Evolutionary conservation across 768 basidiomycete genomes (phyloP).

Genomic region (Tulasnella sp.): DNA sequence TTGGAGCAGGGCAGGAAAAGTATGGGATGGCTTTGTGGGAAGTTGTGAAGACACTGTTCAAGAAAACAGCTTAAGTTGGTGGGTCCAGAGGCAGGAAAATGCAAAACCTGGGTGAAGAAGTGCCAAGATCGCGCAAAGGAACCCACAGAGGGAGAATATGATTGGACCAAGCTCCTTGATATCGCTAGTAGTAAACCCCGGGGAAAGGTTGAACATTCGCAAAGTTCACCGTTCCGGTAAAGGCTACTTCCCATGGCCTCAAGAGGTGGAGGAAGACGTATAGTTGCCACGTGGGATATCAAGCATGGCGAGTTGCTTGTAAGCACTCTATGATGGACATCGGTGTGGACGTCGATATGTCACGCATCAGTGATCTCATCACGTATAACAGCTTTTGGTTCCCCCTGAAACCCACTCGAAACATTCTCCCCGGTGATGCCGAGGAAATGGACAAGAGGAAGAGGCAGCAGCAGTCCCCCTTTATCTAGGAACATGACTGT

Average conservation of each 20-base stretch:
- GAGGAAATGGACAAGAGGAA: background rate
- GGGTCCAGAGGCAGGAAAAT: background rate
- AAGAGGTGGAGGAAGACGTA: constrained; percentile 16
- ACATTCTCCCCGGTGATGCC: too few relatives aligned
- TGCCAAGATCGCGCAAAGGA: background rate
- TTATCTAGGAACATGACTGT: constrained; percentile 26
- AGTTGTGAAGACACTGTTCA: background rate
- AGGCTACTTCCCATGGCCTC: constrained; percentile 2
- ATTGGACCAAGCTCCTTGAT: background rate
- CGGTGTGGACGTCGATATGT: constrained; percentile 21
- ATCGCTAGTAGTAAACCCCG: background rate
- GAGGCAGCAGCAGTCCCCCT: background rate
- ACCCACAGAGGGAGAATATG: background rate
- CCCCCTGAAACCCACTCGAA: too few relatives aligned
- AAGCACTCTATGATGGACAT: background rate
- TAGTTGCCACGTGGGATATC: constrained; percentile 14
- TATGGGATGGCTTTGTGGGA: constrained; percentile 8
- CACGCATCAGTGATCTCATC: constrained; percentile 23
- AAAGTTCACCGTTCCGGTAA: constrained; percentile 10
- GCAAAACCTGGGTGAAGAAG: background rate
- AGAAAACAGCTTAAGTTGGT: background rate
- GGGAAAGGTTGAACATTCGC: constrained; percentile 9
- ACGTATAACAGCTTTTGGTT: constrained; percentile 24
- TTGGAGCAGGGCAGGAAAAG: background rate
- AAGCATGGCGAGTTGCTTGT: constrained; percentile 7